Evolutionary conservation across 106 monocot species (phyloP).

Genomic region (Dioscorea alata): DNA sequence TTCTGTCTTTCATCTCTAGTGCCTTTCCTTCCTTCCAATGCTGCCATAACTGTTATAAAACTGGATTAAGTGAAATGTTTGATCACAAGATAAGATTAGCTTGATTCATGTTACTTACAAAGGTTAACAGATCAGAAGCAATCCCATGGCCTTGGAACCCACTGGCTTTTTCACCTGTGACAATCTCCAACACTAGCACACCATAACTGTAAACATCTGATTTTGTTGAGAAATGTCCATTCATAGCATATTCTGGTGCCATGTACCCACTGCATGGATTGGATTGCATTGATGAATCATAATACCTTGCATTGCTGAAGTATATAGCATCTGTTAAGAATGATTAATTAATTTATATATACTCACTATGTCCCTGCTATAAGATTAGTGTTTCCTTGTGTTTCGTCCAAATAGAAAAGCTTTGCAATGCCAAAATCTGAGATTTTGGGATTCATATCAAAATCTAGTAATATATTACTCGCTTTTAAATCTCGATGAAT

Average conservation of each 20-base stretch:
- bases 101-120: neutral
- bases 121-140: neutral
- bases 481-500: conserved; percentile 3
- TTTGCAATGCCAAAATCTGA: conserved; percentile 3
- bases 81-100: neutral
- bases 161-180: conserved; percentile 18
- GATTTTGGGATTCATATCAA: conserved; percentile 5
- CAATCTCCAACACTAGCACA: conserved; percentile 19
- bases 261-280: conserved; percentile 20
- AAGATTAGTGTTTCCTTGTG: neutral
- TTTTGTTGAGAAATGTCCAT: conserved; percentile 21
- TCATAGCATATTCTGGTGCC: conserved; percentile 29
- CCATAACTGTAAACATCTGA: conserved; percentile 31
- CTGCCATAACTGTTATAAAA: neutral
- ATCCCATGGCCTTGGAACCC: neutral
- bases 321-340: no score
- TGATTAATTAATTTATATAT: no score
- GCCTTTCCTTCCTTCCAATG: neutral
- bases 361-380: conserved; percentile 3
- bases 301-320: neutral
- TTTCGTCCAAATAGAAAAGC: neutral
- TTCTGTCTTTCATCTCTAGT: neutral
- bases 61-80: no score
- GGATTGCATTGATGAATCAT: neutral
- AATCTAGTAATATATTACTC: neutral